Conservation (phyloP, 2,329 filamentous ascomycete species). For the Calonectria pteridis region DNA sequence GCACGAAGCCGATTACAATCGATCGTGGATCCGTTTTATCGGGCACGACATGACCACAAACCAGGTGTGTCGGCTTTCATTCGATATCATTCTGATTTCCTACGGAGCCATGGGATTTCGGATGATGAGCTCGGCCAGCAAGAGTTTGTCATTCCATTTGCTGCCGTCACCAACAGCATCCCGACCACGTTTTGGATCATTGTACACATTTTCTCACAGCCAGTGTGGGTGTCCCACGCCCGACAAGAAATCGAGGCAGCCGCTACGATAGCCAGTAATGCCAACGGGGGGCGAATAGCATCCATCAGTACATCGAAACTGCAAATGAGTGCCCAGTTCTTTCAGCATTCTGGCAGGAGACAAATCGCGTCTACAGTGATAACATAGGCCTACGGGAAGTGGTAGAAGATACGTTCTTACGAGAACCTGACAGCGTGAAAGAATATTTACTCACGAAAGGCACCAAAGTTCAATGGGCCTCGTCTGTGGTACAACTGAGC, state of each 20-base stretch:
- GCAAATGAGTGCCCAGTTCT: slow-evolving; percentile 15
- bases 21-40: neutral
- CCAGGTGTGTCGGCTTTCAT: slow-evolving; percentile 18
- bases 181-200: slow-evolving; percentile 26
- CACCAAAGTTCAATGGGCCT: slow-evolving; percentile 19
- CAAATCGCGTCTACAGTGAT: slow-evolving; percentile 5
- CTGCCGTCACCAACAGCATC: slow-evolving; percentile 21
- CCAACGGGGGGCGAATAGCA: neutral
- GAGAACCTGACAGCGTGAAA: slow-evolving; percentile 2
- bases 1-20: slow-evolving; percentile 4
- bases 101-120: slow-evolving; percentile 1
- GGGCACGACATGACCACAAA: neutral
- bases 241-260: slow-evolving; percentile 15
- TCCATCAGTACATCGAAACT: slow-evolving; percentile 2
- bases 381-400: slow-evolving; percentile 11
- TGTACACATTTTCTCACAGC: slow-evolving; percentile 14
- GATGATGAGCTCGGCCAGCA: neutral
- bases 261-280: neutral
- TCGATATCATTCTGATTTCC: neutral
- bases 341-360: slow-evolving; percentile 19
- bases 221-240: neutral
- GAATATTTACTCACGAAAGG: slow-evolving; percentile 26
- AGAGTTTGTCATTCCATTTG: slow-evolving; percentile 21
- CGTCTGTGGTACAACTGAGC: slow-evolving; percentile 7
- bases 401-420: slow-evolving; percentile 9